Evolutionary conservation across 495 filamentous ascomycete genomes (phyloP), one percentile per base, ranked within the genome.

Genomic region (Lophiostoma macrostomum): DNA sequence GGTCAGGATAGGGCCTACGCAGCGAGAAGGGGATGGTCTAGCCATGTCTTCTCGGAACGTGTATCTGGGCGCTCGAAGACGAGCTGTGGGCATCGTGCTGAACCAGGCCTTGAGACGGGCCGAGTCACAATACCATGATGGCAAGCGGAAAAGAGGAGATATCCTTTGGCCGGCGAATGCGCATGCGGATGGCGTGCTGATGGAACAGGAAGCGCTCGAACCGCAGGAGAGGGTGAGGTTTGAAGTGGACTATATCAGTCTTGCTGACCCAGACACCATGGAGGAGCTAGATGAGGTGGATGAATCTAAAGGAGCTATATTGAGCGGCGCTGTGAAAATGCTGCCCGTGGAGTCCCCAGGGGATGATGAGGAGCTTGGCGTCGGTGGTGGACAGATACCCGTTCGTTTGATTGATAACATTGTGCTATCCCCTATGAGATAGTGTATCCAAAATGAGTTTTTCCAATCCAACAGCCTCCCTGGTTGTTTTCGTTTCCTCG

Each of bases 331-430:
- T 2, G 70, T 98, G 28, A 91, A 86, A 71, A 94, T 98, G 87
- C 68, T 88, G 25, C 87, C 89, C 0, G 70, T 96, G 5, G 85
- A 93, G 64, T 76, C 78, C 37, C 73, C 83, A 1, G 74, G 72
- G 29, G 69, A 79, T 18, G 84, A 75, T 1, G 90, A 97, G 70
- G 81, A 88, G 48, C 68, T 72, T 23, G 82, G 82, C 7, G 67
- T 88, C 31, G 88, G 88, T 5, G 80, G 81, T 59, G 86, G 83
- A 22, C 74, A 74, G 19, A 82, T 83, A 0, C 75, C 88, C 5
- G 93, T 98, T 16, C 77, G 93, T 47, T 70, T 98, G 66, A 96
- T 98, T 67, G 93, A 98, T 66, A 98, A 98, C 61, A 82, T 97
- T 61, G 85, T 94, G 8, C 53, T 74, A 13, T 18, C 59, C 43